phyloP scores from a whole-genome alignment of 2,329 filamentous ascomycete species.

The Aspergillus sclerotialis region DNA sequence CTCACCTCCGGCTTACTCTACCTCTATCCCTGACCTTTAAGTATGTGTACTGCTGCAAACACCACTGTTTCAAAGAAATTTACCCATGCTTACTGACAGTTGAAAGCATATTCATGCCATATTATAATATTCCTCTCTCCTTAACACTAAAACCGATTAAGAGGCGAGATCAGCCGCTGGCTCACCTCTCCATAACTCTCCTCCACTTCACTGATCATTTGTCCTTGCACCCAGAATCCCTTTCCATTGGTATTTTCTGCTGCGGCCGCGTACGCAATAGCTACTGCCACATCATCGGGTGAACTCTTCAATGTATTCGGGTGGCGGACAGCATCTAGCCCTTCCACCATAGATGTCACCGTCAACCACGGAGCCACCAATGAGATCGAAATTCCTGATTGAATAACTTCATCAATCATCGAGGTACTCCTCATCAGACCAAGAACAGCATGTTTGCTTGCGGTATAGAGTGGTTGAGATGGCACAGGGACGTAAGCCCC shows the following conservation, averaged over 20 bases:
- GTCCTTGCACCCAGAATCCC: slow-evolving; percentile 12
- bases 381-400: slow-evolving; percentile 9
- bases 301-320: slow-evolving; percentile 7
- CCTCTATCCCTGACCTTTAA: no score
- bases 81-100: no score
- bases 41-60: no score
- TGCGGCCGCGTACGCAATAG: slow-evolving; percentile 7
- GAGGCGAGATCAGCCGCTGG: slow-evolving; percentile 7
- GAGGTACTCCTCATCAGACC: slow-evolving; percentile 11
- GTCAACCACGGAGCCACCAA: slow-evolving; percentile 14
- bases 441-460: slow-evolving; percentile 13
- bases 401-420: slow-evolving; percentile 7
- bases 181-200: slow-evolving; percentile 9
- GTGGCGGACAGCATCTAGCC: slow-evolving; percentile 1
- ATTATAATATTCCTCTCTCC: no score
- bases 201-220: slow-evolving; percentile 10
- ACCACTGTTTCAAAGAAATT: no score
- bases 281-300: slow-evolving; percentile 11
- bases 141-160: slow-evolving; percentile 10
- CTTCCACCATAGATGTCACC: slow-evolving; percentile 13
- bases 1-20: no score
- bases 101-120: no score
- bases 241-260: slow-evolving; percentile 9
- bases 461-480: slow-evolving; percentile 13
- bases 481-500: slow-evolving; percentile 13